Evolutionary conservation across 2,329 filamentous ascomycete genomes (phyloP), one percentile per base, ranked within the genome.

Genomic region (Colletotrichum cereale): DNA sequence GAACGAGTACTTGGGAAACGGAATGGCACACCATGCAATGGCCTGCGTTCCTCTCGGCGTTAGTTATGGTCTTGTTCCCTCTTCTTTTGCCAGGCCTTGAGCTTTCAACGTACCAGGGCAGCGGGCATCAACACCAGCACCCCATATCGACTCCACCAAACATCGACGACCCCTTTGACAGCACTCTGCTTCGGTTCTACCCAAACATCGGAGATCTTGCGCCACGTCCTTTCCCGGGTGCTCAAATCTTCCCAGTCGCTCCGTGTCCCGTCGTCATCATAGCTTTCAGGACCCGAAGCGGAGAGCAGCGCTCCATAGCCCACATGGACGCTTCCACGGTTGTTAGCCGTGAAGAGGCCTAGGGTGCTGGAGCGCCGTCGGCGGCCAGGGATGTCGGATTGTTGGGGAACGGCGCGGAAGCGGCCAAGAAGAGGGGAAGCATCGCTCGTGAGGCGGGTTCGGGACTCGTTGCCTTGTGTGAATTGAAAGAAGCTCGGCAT

Each of bases 401-500:
- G 81, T 34, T 84, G 82, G 10, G 88, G 88, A 24, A 92, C 88
- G 71, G 90, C 90, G 73, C 90, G 88, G 80, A 90, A 92, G 48
- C 90, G 88, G 73, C 90, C 90, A 2, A 92, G 86, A 11, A 91
- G 81, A 31, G 90, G 89, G 24, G 89, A 88, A 52, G 88, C 82
- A 76, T 91, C 87, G 75, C 83, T 83, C 69, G 84, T 84, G 72
- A 82, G 80, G 62, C 84, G 84, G 72, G 84, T 82, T 76, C 84
- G 86, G 73, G 88, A 86, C 81, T 92, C 90, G 77, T 83, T 86
- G 79, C 90, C 90, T 77, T 90, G 89, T 73, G 90, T 90, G 81
- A 92, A 92, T 79, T 87, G 85, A 82, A 92, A 92, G 84, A 91
- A 90, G 77, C 86, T 85, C 78, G 90, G 88, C 89, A 91, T 91